Percentiles rank a stretch among this genome's conserved stretches.
Conservation (phyloP, 805 yeast genomes). For the Tetrapisispora pingtungensis region DNA sequence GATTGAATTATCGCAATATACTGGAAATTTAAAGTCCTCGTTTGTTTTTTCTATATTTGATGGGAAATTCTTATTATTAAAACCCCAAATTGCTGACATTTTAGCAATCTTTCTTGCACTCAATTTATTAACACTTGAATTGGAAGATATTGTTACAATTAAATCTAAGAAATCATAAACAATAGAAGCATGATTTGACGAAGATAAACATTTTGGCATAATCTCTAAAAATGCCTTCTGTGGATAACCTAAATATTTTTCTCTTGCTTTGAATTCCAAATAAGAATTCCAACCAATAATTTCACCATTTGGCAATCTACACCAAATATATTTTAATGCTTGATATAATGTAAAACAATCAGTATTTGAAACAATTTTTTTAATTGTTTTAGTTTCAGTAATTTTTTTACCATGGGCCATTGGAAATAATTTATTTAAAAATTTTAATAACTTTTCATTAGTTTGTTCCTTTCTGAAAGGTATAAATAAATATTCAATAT, state of each 20-base stretch:
- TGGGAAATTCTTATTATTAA: slow-evolving; percentile 30
- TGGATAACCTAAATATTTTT: slow-evolving; percentile 56
- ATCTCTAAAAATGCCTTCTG: slow-evolving; percentile 64
- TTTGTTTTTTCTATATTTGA: slow-evolving; percentile 21
- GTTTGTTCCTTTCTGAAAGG: slow-evolving; percentile 68
- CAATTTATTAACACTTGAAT: slow-evolving; percentile 66
- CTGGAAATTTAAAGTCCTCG: slow-evolving; percentile 20
- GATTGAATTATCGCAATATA: slow-evolving; percentile 32
- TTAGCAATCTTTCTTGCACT: slow-evolving; percentile 72
- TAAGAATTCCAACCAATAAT: slow-evolving; percentile 83
- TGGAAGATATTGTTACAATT: slow-evolving; percentile 64
- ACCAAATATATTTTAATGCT: slow-evolving; percentile 77
- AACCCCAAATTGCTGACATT: slow-evolving; percentile 86
- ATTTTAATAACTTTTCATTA: slow-evolving; percentile 47
- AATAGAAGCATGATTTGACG: slow-evolving; percentile 83
- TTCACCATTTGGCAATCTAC: slow-evolving; percentile 68
- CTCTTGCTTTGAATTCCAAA: slow-evolving; percentile 54
- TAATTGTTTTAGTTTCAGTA: slow-evolving; percentile 31
- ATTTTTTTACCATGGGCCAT: slow-evolving; percentile 41
- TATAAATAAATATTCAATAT: slow-evolving; percentile 62
- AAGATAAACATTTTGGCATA: slow-evolving; percentile 75
- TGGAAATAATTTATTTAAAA: slow-evolving; percentile 51
- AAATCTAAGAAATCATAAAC: slow-evolving; percentile 82
- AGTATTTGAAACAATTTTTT: slow-evolving; percentile 36
- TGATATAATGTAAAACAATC: slow-evolving; percentile 67